Evolutionary conservation across 1,139 yeast genomes (phyloP).

Genomic region (Pichia sp.): DNA sequence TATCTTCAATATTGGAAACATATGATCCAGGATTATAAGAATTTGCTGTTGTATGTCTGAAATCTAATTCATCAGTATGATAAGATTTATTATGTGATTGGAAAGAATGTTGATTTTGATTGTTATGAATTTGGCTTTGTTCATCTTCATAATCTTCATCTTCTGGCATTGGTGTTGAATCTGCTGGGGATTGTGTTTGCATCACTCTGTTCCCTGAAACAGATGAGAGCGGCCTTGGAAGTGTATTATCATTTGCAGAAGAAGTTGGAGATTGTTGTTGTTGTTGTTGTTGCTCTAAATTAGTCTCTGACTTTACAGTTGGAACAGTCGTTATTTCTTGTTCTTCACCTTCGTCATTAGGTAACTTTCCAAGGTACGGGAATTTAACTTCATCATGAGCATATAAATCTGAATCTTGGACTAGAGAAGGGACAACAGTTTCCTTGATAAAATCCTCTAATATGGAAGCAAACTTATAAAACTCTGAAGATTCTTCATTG

Average conservation of each 20-base stretch:
- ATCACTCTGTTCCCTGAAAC: no score
- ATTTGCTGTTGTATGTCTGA: constrained; percentile 17
- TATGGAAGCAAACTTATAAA: constrained; percentile 64
- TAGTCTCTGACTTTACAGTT: background rate
- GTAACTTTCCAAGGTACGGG: constrained; percentile 72
- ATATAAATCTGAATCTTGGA: constrained; percentile 32
- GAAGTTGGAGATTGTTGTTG: no score
- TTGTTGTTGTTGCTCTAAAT: constrained; percentile 1
- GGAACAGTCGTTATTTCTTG: background rate
- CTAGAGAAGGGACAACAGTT: constrained; percentile 48
- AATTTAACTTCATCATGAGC: constrained; percentile 41
- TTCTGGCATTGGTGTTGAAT: constrained; percentile 8
- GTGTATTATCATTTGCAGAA: background rate
- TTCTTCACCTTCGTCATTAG: constrained; percentile 30
- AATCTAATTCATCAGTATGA: constrained; percentile 29
- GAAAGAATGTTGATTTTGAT: background rate
- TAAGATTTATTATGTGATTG: constrained; percentile 14
- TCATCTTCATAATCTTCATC: constrained; percentile 23
- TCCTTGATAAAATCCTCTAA: constrained; percentile 56
- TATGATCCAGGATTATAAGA: constrained; percentile 23
- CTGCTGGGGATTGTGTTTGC: background rate
- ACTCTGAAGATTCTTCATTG: constrained; percentile 61
- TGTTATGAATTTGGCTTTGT: no score
- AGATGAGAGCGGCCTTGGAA: background rate
- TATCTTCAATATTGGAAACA: constrained; percentile 21